These are phyloP conservation scores for Metschnikowia continentalis DNA, from an alignment of 805 yeast genomes.

Conservation along the genomic window DNA sequence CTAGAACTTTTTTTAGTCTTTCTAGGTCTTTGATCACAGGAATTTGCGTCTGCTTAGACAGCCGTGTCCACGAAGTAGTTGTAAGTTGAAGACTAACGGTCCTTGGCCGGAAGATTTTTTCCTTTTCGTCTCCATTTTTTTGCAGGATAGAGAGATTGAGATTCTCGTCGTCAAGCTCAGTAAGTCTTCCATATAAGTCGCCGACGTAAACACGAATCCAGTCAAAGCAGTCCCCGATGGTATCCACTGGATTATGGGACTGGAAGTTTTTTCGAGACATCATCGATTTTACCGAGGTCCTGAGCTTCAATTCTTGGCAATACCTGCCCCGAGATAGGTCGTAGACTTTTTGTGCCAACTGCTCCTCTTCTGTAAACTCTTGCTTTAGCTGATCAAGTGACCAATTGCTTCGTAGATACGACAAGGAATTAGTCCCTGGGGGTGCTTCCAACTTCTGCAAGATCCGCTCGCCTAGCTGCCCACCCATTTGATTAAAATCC, in stretches of 20 bases:
- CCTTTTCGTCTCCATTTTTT: conserved; percentile 19
- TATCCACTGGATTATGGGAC: conserved; percentile 46
- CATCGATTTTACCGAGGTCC: conserved; percentile 78
- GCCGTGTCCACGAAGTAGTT: conserved; percentile 20
- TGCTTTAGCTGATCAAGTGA: conserved; percentile 22
- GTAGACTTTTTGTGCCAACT: conserved; percentile 52
- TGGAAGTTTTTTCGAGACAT: conserved; percentile 79
- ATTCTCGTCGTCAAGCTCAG: conserved; percentile 70
- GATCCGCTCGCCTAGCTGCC: conserved; percentile 70
- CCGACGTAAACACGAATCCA: conserved; percentile 86
- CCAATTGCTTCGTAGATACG: conserved; percentile 49
- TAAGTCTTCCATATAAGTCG: conserved; percentile 66
- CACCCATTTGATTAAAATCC: conserved; percentile 90
- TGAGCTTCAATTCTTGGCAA: conserved; percentile 49
- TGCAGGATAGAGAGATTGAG: conserved; percentile 26
- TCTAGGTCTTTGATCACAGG: conserved; percentile 34
- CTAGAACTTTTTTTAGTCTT: conserved; percentile 23
- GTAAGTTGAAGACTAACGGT: conserved; percentile 44
- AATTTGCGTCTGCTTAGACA: conserved; percentile 42
- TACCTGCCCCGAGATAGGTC: conserved; percentile 62
- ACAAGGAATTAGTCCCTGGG: conserved; percentile 38
- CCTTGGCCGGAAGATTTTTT: conserved; percentile 46
- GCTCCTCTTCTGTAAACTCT: conserved; percentile 36
- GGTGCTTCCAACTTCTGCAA: conserved; percentile 49
- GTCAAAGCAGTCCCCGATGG: conserved; percentile 52